Evolutionary conservation across 2,329 filamentous ascomycete species (phyloP), one percentile per base, ranked within the genome.

Genomic region (Clonostachys chloroleuca): DNA sequence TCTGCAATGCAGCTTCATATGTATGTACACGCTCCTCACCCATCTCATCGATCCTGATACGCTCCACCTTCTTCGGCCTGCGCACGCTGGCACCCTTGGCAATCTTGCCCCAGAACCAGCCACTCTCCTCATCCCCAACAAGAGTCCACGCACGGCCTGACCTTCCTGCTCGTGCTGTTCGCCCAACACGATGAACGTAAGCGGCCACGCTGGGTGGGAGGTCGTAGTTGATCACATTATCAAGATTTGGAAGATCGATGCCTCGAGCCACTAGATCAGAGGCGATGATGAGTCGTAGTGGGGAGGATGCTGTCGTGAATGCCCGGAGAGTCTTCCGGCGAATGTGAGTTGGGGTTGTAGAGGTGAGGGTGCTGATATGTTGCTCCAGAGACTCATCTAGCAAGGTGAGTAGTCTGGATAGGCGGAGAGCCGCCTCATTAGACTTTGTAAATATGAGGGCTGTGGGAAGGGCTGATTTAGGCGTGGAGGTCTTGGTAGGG

Each of bases 221-320:
- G 63, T 96, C 92, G 72, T 97, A 97, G 69, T 96, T 96, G 66
- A 97, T 74, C 42, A 97, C 90, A 60, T 95, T 88, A 35, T 84
- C 83, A 42, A 97, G 78, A 42, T 81, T 78, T 1, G 83, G 81
- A 12, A 96, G 76, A 64, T 97, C 92, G 24, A 97, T 83, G 58
- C 92, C 94, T 52, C 92, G 87, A 3, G 91, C 89, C 1, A 94
- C 89, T n/a, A 95, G 86, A 62, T 97, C 92, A 0, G 94, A 95
- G 1, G 92, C 91, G 42, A 97, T 85, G 40, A 97, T 81, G 42
- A 95, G 82, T 7, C 84, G 83, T 24, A 88, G 66, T 49, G 80
- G 81, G 3, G 77, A 73, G 58, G 89, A 89, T 4, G 78, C 74
- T 49, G 80, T 80, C 5, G 77, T 69, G 63, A 92, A 92, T n/a